These are phyloP conservation scores for Verticillium longisporum DNA, from an alignment of 2,329 filamentous ascomycete genomes.

Conservation along the genomic window DNA sequence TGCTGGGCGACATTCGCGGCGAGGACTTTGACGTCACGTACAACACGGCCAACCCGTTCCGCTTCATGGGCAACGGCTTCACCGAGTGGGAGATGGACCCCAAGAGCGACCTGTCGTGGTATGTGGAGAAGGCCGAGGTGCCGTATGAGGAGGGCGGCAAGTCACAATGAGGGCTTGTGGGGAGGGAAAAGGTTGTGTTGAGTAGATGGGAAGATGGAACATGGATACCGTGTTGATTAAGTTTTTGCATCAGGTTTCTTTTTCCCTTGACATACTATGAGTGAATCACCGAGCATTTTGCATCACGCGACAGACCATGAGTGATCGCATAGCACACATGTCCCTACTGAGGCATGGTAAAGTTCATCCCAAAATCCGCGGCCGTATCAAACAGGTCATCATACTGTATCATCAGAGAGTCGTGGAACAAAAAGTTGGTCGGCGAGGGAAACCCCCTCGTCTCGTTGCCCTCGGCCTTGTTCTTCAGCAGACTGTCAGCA, in stretches of 20 bases:
- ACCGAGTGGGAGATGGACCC: constrained; percentile 23
- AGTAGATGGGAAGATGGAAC: too few species aligned
- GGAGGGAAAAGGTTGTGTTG: too few species aligned
- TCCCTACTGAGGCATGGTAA: too few species aligned
- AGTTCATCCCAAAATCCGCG: background rate
- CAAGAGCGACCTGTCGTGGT: constrained; percentile 21
- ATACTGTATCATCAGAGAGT: constrained; percentile 16
- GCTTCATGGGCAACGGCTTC: constrained; percentile 42
- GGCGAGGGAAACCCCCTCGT: constrained; percentile 13
- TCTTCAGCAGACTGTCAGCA: constrained; percentile 17
- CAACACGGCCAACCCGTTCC: constrained; percentile 28
- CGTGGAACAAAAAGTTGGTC: constrained; percentile 14
- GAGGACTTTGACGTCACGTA: constrained; percentile 43
- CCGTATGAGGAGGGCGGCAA: background rate
- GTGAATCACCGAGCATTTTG: too few species aligned
- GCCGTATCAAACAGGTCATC: constrained; percentile 14
- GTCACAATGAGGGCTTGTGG: too few species aligned
- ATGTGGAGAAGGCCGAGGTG: constrained; percentile 13
- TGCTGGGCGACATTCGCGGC: constrained; percentile 29
- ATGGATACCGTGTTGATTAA: too few species aligned
- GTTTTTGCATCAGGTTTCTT: too few species aligned
- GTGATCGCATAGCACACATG: too few species aligned
- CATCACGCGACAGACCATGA: too few species aligned
- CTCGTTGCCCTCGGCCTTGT: constrained; percentile 11
- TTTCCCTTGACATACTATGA: too few species aligned